Percentiles rank a stretch among this genome's conserved stretches.
Evolutionary conservation across 805 yeast genomes (phyloP).

Genomic region (Ogataea dorogensis): DNA sequence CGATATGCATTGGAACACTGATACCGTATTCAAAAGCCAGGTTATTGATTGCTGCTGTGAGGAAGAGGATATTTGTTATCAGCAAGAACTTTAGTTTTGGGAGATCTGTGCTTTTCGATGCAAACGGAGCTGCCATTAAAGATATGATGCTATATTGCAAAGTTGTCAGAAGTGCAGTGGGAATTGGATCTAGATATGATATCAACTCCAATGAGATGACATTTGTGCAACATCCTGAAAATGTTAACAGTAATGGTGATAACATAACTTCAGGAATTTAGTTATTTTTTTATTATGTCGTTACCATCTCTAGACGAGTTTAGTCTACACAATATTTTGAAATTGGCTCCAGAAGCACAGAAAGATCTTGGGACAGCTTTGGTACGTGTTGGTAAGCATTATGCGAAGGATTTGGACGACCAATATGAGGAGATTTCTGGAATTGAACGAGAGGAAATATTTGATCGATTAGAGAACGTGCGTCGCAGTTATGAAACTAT

Average conservation of each 20-base stretch:
- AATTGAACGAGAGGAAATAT: conserved; percentile 26
- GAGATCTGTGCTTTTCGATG: conserved; percentile 32
- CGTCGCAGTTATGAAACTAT: conserved; percentile 10
- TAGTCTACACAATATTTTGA: conserved; percentile 25
- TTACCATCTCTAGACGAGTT: conserved; percentile 32
- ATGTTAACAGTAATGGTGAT: conserved; percentile 36
- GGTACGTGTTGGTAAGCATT: conserved; percentile 19
- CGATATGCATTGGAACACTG: conserved; percentile 65
- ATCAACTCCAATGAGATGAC: conserved; percentile 61
- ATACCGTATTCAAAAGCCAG: conserved; percentile 54
- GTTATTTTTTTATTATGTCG: conserved; percentile 6
- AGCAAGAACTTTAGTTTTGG: conserved; percentile 45
- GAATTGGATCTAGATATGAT: conserved; percentile 35
- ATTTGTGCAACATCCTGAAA: conserved; percentile 75
- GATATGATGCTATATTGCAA: conserved; percentile 55
- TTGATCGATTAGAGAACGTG: conserved; percentile 19
- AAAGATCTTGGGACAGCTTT: conserved; percentile 27
- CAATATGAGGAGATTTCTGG: conserved; percentile 26
- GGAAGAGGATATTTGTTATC: conserved; percentile 49
- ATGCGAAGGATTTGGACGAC: conserved; percentile 30
- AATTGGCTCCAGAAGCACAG: conserved; percentile 24
- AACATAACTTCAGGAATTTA: conserved; percentile 10
- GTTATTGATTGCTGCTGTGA: conserved; percentile 55
- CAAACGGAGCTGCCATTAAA: conserved; percentile 39
- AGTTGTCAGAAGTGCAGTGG: conserved; percentile 57